Percentiles rank a stretch among this genome's conserved stretches.
phyloP scores from a whole-genome alignment of 2,329 filamentous ascomycete genomes.

The Emmonsia crescens region DNA sequence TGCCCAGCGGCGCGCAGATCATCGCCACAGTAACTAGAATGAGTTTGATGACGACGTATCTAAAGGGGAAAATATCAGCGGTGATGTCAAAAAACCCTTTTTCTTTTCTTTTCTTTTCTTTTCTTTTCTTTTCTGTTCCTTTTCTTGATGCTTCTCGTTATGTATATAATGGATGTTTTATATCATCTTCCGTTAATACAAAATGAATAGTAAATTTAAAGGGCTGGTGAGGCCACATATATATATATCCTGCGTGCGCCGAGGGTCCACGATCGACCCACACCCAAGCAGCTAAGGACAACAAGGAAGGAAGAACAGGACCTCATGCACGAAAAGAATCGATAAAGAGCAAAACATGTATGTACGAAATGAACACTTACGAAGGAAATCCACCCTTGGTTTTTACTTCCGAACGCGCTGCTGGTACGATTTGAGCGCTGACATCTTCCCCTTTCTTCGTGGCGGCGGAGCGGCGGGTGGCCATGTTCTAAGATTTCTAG shows the following conservation, averaged over 20 bases:
- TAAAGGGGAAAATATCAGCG: constrained; percentile 24
- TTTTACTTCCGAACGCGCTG: background rate
- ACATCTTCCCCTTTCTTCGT: constrained; percentile 11
- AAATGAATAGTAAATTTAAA: too few relatives aligned
- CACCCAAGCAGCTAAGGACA: background rate
- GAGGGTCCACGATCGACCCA: too few relatives aligned
- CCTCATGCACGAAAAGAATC: background rate
- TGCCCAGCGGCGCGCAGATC: constrained; percentile 75
- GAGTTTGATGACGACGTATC: constrained; percentile 80
- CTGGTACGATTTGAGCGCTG: constrained; percentile 15
- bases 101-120: background rate
- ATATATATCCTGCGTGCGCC: too few relatives aligned
- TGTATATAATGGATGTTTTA: background rate
- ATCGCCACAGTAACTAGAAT: constrained; percentile 85
- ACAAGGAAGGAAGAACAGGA: background rate
- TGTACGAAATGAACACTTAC: background rate
- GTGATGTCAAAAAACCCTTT: background rate
- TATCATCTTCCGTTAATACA: background rate
- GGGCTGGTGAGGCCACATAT: too few relatives aligned
- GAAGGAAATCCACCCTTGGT: background rate
- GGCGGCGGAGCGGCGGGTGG: constrained; percentile 21
- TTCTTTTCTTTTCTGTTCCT: background rate
- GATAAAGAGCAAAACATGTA: background rate
- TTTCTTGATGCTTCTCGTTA: background rate
- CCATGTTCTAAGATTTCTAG: constrained; percentile 23